Conservation (phyloP, 2,329 filamentous ascomycete species). For the Trichoderma asperellum region DNA sequence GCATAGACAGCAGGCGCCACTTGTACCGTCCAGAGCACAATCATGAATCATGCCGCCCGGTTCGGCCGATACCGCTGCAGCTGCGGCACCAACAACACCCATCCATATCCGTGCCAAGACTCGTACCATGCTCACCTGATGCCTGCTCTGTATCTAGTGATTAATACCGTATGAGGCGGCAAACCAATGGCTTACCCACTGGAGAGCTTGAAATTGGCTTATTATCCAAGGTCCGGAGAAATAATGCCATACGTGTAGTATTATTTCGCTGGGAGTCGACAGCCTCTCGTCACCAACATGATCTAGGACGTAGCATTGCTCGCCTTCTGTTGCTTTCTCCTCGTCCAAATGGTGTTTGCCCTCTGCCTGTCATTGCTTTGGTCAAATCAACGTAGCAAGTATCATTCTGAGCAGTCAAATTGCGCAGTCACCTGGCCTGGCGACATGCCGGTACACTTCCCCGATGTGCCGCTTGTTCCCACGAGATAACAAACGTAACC, state of each 20-base stretch:
- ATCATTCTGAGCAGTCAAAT: not conserved
- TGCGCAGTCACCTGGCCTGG: constrained; percentile 1
- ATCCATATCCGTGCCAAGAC: not conserved
- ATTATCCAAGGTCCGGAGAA: not conserved
- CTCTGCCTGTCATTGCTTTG: not conserved
- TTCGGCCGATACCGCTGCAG: constrained; percentile 2
- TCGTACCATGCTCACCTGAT: constrained; percentile 5
- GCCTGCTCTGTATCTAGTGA: not conserved
- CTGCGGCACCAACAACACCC: not conserved
- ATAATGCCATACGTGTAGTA: not conserved
- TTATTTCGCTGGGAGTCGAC: not conserved
- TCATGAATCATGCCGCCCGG: not conserved
- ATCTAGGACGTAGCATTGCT: not conserved
- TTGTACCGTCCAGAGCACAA: not conserved
- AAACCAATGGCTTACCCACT: not conserved
- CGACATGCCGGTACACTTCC: not conserved
- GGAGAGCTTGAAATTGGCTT: not conserved
- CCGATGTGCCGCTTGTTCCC: not conserved
- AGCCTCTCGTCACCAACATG: not conserved
- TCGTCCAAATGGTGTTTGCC: not conserved
- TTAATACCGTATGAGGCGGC: not conserved
- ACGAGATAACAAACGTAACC: not conserved
- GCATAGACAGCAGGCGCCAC: not conserved
- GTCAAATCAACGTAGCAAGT: not conserved
- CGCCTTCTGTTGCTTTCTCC: not conserved